These are phyloP conservation scores for Prunella vulgaris DNA, from an alignment of 257 asterid species.

Conservation along the genomic window DNA sequence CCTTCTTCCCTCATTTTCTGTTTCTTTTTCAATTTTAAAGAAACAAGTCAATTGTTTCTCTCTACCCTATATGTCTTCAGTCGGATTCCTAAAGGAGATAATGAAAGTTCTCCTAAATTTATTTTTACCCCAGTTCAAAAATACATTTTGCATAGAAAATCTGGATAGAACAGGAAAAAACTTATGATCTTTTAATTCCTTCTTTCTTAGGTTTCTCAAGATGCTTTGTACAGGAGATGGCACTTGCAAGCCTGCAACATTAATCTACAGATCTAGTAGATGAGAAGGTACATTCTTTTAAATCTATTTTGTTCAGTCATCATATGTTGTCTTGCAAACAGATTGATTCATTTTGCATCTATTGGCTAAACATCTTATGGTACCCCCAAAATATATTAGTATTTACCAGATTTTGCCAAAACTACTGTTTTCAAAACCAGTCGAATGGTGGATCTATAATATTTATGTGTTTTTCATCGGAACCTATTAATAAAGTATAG, in stretches of 20 bases:
- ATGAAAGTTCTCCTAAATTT: background rate
- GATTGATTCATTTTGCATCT: constrained; percentile 3
- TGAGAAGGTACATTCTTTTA: constrained; percentile 12
- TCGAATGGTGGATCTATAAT: background rate
- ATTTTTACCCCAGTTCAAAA: too few species aligned
- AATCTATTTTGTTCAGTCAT: background rate
- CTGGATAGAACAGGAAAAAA: background rate
- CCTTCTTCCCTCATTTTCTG: background rate
- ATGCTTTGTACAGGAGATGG: background rate
- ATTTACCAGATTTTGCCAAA: background rate
- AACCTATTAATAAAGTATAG: background rate
- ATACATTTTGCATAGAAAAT: background rate
- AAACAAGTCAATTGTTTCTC: too few species aligned
- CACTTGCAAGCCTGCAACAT: constrained; percentile 1
- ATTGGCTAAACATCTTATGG: background rate
- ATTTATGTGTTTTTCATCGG: background rate
- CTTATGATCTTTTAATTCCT: background rate
- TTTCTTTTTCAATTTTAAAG: background rate
- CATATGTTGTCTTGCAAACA: constrained; percentile 9
- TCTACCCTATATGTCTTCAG: background rate
- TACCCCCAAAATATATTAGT: background rate
- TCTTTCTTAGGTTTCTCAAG: background rate
- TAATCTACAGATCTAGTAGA: background rate
- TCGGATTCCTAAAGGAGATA: too few species aligned
- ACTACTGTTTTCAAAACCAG: background rate